These are phyloP conservation scores for Pigoraptor vietnamica DNA, from an alignment of 78 protist species.

Conservation along the genomic window DNA sequence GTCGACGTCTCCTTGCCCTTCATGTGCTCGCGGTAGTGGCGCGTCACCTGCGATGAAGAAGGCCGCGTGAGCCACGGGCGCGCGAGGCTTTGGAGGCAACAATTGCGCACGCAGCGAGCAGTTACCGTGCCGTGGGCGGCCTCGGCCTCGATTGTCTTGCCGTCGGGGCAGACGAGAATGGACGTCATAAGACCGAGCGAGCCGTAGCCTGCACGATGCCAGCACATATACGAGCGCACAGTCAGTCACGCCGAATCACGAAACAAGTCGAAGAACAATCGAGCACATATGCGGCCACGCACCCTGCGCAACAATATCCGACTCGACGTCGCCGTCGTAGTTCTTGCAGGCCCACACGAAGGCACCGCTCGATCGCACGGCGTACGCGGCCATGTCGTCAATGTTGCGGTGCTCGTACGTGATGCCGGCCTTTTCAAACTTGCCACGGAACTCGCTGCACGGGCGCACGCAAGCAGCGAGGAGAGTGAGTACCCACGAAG, in stretches of 20 bases:
- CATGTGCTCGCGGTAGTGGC: constrained; percentile 85
- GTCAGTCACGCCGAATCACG: no score
- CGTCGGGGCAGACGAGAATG: constrained; percentile 82
- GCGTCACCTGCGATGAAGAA: constrained; percentile 26
- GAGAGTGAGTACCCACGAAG: neutral
- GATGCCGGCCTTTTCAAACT: constrained; percentile 59
- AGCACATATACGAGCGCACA: neutral
- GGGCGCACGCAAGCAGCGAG: neutral
- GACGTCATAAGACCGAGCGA: constrained; percentile 93
- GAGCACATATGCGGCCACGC: neutral
- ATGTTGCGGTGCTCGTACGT: constrained; percentile 89
- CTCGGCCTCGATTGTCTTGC: constrained; percentile 85
- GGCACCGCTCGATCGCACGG: constrained; percentile 74
- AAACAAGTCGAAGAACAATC: no score
- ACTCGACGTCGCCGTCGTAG: constrained; percentile 97
- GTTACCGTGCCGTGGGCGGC: constrained; percentile 96
- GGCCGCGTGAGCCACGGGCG: neutral
- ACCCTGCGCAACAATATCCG: constrained; percentile 81
- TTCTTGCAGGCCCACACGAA: constrained; percentile 96
- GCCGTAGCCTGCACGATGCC: constrained; percentile 71
- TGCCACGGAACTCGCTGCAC: neutral
- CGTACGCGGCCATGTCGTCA: constrained; percentile 90
- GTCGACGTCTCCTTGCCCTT: constrained; percentile 77
- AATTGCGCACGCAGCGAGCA: neutral
- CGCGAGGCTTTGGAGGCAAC: neutral